Evolutionary conservation across 495 filamentous ascomycete genomes (phyloP), one percentile per base, ranked within the genome.

Genomic region (Platismatia glauca): DNA sequence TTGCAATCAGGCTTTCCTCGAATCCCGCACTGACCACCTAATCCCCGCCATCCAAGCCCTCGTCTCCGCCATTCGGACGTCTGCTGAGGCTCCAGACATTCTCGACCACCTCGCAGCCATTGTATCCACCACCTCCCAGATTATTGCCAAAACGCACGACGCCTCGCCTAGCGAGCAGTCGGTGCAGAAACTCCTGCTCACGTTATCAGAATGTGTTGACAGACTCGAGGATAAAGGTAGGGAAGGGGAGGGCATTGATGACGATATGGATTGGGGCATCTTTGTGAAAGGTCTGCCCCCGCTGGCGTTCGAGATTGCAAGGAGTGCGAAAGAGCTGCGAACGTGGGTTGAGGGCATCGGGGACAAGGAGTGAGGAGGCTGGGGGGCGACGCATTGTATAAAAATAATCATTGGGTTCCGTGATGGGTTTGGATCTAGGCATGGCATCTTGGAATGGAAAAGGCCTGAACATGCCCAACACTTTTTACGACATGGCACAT

Each of bases 281-380:
- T 86, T 85, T 75, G 87, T 82, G 55, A 85, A 85, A 70, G 86
- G 80, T 55, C 76, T 91, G 52, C 88, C 91, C 22, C 90, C 90
- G 12, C 84, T 95, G 65, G 90, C 90, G 22, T 95, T 95, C 73
- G 89, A 91, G 75, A 86, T 94, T 69, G 91, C 89, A 3, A 79
- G 88, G 46, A 86, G 89, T 72, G 91, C 87, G 62, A 95, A 91
- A 70, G 87, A 90, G 69, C 76, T 91, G 57, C 84, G 78, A n/a
- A 73, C 74, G 77, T 55, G 66, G 71, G 13, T 69, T 71, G 63
- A 63, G 29, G 66, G 72, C 15, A 72, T 68, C 41, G 63, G 63
- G 8, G 77, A 76, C 24, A 74, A 74, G 18, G 77, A 81, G 56
- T 71, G 43, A 50, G 38, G 55, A 62, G 29, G 29, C 41, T 50